phyloP scores from a whole-genome alignment of 805 yeast species.

The Sugiyamaella americana region DNA sequence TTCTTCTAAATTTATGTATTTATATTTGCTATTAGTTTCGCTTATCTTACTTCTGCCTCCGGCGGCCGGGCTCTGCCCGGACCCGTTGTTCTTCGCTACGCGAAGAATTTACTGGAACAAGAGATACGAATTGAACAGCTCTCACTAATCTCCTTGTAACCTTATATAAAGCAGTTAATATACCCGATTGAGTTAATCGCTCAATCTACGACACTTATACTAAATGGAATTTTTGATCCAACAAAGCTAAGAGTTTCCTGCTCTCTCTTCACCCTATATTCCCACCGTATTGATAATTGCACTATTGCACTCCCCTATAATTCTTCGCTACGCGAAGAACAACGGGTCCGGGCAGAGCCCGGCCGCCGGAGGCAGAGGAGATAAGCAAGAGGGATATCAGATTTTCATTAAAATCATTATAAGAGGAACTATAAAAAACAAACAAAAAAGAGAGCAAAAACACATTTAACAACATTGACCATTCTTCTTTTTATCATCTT shows the following conservation, averaged over 20 bases:
- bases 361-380: not conserved
- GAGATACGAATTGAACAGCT: no score
- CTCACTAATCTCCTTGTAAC: no score
- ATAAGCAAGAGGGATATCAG: not conserved
- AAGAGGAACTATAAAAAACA: not conserved
- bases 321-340: not conserved
- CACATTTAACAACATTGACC: constrained; percentile 20
- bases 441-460: constrained; percentile 2
- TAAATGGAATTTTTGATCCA: no score
- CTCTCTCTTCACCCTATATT: no score
- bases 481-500: constrained; percentile 49
- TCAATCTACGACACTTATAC: no score
- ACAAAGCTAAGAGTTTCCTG: no score
- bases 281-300: no score
- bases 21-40: constrained; percentile 1
- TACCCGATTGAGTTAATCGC: no score
- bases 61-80: not conserved
- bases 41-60: not conserved
- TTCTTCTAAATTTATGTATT: not conserved
- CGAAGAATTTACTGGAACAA: not conserved
- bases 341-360: not conserved
- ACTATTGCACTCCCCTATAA: not conserved
- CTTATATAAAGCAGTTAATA: no score
- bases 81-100: not conserved
- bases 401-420: not conserved